phyloP scores from a whole-genome alignment of 345 rosid species.

The Triadica sebifera region DNA sequence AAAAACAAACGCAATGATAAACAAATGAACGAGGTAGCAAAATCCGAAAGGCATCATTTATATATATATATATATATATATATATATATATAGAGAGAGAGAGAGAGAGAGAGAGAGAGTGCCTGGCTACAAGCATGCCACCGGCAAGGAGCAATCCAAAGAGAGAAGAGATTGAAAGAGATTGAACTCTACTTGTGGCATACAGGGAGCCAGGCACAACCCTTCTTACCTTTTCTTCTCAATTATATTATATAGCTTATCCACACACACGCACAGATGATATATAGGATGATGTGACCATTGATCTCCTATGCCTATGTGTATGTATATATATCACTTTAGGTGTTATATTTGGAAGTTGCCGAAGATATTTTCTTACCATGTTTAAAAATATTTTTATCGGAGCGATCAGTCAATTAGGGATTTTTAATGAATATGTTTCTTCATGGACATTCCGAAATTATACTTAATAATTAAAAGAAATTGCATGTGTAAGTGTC shows the following conservation, averaged over 20 bases:
- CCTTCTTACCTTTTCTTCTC: not conserved
- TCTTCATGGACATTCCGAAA: not conserved
- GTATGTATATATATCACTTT: not conserved
- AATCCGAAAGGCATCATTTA: too few relatives aligned
- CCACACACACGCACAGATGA: too few relatives aligned
- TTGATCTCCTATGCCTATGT: too few relatives aligned
- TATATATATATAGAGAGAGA: not conserved
- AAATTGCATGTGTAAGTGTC: too few relatives aligned
- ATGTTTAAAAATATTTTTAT: not conserved
- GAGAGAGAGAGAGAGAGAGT: slow-evolving; percentile 10
- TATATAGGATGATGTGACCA: too few relatives aligned
- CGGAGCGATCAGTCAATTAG: not conserved
- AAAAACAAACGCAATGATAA: too few relatives aligned
- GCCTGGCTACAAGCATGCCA: slow-evolving; percentile 47
- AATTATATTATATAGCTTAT: too few relatives aligned
- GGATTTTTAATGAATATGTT: not conserved
- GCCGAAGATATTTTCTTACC: not conserved
- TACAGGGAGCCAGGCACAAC: slow-evolving; percentile 49
- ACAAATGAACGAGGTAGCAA: too few relatives aligned
- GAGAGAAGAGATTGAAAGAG: slow-evolving; percentile 21
- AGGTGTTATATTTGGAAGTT: not conserved
- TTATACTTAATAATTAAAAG: not conserved
- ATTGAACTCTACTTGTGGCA: slow-evolving; percentile 36
- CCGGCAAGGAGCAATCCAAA: slow-evolving; percentile 26
- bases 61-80: too few relatives aligned